These are phyloP conservation scores for Pestalotiopsis sp. DNA, from an alignment of 2,329 filamentous ascomycete species.

Conservation along the genomic window DNA sequence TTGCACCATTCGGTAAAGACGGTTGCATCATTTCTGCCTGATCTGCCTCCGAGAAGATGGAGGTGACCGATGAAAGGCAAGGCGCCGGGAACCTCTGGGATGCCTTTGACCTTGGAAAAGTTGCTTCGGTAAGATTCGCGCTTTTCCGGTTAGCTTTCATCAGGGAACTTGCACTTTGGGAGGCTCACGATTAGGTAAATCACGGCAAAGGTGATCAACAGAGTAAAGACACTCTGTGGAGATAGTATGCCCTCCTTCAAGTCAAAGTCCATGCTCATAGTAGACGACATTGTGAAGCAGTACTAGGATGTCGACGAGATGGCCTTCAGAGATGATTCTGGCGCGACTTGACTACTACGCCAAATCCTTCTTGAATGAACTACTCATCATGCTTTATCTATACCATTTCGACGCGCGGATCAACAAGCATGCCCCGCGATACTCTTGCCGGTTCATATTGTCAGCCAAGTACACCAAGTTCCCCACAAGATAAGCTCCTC, in stretches of 20 bases:
- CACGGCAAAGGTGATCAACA: neutral
- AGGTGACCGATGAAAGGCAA: conserved; percentile 23
- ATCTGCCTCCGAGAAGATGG: conserved; percentile 19
- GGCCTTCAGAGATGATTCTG: neutral
- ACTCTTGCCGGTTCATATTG: neutral
- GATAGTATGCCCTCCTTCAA: conserved; percentile 3
- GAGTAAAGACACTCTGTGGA: neutral
- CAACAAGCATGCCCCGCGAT: neutral
- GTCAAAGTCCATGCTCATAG: neutral
- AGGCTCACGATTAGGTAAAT: neutral
- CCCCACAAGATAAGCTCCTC: neutral
- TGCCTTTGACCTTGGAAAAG: conserved; percentile 15
- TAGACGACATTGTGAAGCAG: conserved; percentile 4
- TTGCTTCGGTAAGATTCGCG: conserved; percentile 8
- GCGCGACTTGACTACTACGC: too few relatives aligned
- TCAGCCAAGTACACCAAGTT: neutral
- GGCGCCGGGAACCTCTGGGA: conserved; percentile 17
- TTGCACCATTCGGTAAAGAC: conserved; percentile 21
- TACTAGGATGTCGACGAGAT: neutral
- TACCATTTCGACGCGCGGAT: neutral
- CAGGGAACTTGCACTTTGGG: neutral
- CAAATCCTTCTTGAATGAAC: too few relatives aligned
- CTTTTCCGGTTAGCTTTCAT: neutral
- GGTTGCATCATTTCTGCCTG: conserved; percentile 20
- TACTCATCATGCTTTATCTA: neutral